Base-by-base conservation (phyloP, 106 monocot species). In the Triglochin maritima region DNA sequence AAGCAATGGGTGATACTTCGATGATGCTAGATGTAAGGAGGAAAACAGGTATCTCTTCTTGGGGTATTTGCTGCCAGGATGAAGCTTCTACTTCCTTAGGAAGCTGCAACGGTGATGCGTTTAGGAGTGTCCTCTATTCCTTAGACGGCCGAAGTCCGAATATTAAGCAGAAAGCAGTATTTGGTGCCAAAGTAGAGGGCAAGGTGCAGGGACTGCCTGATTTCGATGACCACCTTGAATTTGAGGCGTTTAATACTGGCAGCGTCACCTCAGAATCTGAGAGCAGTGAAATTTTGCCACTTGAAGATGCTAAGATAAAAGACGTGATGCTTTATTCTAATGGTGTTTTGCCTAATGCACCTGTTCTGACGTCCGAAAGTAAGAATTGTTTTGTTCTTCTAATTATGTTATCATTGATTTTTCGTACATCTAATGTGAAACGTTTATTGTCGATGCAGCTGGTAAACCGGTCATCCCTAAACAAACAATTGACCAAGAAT, bases 401-500 rank as follows among this genome's bases (percentile, higher is more conserved):
- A 43, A 29, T 29, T 29, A 29, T 29, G 29, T 29, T 29, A 0
- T 29, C 29, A 29, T 29, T 29, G 29, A 29, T 0, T 1, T 1
- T 29, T 29, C 1, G 29, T 29, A 29, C 29, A 29, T 29, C 29
- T 29, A 29, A 29, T 29, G 29, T 29, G 29, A 29, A 29, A 29
- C 29, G 29, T 29, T 29, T 29, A 29, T 17, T 63, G 50, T 51
- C 12, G 42, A 14, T 83, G 69, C 85, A 80, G 86, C 76, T 75
- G 66, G 46, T 64, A 68, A 56, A 68, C 57, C 66, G 44, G 70
- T 69, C 16, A 46, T 71, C 9, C 75, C 48, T 66, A 81, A 76
- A 52, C 80, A 72, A 49, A 89, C 89, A 14, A 85, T 89, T 13
- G 94, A 89, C 83, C 84, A 94, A 71, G 94, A 94, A 68, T 89